Percentiles rank a stretch among this genome's conserved stretches.
Evolutionary conservation across 2,329 filamentous ascomycete genomes (phyloP).

Genomic region (Colletotrichum gigasporum): DNA sequence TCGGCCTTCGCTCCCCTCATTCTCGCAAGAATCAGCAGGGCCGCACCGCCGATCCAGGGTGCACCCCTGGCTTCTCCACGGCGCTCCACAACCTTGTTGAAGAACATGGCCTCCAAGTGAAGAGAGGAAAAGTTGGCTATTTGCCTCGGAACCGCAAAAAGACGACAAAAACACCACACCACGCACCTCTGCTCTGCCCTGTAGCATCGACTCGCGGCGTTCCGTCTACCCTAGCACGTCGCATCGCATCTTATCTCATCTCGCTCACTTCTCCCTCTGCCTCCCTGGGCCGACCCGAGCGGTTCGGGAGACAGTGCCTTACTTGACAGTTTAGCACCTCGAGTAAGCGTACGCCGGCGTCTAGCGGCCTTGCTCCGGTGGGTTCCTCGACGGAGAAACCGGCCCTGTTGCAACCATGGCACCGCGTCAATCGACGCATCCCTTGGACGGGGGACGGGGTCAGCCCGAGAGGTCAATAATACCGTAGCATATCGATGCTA

Average conservation of each 20-base stretch:
- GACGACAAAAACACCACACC: background rate
- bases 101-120: conserved; percentile 6
- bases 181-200: no score
- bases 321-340: no score
- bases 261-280: background rate
- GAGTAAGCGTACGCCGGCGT: background rate
- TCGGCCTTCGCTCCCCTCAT: background rate
- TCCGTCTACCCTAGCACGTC: background rate
- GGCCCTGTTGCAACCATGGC: background rate
- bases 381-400: background rate
- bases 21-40: conserved; percentile 14
- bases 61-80: conserved; percentile 3
- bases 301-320: no score
- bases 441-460: background rate
- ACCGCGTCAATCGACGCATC: background rate
- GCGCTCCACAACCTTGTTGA: conserved; percentile 1
- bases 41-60: conserved; percentile 26
- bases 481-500: background rate
- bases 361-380: background rate
- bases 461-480: background rate
- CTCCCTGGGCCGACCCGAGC: no score
- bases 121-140: background rate
- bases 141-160: background rate
- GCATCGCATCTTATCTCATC: background rate
- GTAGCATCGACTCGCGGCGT: background rate